Conservation (phyloP, 2,329 filamentous ascomycete genomes). For the Colletotrichum higginsianum region DNA sequence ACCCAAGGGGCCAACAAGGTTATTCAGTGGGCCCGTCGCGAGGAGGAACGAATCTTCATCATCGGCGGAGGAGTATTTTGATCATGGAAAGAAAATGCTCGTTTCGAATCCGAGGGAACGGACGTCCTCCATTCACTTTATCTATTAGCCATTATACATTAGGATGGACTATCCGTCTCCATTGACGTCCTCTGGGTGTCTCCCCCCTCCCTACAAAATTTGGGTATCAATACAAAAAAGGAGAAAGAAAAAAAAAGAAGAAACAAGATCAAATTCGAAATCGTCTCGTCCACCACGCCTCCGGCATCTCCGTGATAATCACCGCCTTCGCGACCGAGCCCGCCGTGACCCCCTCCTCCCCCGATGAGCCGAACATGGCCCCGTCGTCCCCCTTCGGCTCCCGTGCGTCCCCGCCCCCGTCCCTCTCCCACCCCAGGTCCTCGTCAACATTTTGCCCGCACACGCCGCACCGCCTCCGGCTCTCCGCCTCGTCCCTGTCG, state of each 20-base stretch:
- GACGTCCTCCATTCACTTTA: background rate
- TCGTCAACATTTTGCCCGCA: conserved; percentile 1
- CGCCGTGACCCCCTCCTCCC: background rate
- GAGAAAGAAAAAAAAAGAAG: too few relatives aligned
- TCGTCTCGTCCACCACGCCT: conserved; percentile 30
- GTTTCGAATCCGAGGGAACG: background rate
- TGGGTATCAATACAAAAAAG: conserved; percentile 14
- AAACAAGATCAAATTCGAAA: background rate
- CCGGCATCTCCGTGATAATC: conserved; percentile 15
- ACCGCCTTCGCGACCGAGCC: background rate
- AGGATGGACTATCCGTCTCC: background rate
- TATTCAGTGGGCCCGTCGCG: conserved; percentile 90
- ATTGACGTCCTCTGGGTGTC: background rate
- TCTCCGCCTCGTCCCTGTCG: conserved; percentile 1
- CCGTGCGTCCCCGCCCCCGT: background rate
- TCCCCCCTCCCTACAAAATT: background rate
- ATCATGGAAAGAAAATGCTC: background rate
- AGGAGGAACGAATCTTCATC: conserved; percentile 96
- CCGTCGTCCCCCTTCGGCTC: background rate
- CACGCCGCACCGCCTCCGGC: background rate
- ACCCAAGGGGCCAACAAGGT: conserved; percentile 91
- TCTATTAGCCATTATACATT: conserved; percentile 17
- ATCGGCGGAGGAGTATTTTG: conserved; percentile 94
- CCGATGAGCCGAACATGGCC: background rate
- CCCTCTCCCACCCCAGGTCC: background rate